phyloP scores from a whole-genome alignment of 257 asterid species.

The Solanum tarapatanum region DNA sequence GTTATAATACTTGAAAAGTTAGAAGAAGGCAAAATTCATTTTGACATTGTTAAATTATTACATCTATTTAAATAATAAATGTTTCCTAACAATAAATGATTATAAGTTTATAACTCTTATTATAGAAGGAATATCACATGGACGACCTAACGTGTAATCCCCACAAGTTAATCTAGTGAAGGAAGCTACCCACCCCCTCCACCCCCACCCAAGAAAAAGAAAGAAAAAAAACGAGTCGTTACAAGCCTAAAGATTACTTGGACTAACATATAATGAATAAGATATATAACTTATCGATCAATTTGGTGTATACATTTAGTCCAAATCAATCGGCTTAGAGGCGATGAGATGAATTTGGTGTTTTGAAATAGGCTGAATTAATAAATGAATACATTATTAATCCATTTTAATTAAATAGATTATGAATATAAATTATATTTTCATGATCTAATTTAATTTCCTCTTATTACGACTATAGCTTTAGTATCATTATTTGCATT shows the following conservation, averaged over 20 bases:
- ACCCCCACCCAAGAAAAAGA: no score
- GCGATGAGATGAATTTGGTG: not conserved
- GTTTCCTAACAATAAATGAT: not conserved
- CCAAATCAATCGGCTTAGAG: not conserved
- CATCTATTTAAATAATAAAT: not conserved
- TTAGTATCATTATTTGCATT: no score
- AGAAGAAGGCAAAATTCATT: not conserved
- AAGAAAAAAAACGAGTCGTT: not conserved
- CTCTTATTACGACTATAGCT: no score
- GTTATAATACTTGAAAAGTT: not conserved
- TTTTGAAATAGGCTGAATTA: not conserved
- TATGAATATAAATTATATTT: no score
- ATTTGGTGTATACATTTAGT: not conserved
- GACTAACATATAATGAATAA: not conserved
- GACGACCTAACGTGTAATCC: not conserved
- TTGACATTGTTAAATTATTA: not conserved
- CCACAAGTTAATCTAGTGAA: not conserved
- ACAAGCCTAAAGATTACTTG: not conserved
- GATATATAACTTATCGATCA: not conserved
- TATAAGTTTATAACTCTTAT: not conserved
- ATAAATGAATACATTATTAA: not conserved
- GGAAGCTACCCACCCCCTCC: not conserved
- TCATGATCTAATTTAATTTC: no score
- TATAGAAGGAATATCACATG: not conserved
- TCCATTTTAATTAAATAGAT: not conserved